Base-by-base conservation (phyloP, 176 grass and related monocot genomes). In the Oryza rufipogon region DNA sequence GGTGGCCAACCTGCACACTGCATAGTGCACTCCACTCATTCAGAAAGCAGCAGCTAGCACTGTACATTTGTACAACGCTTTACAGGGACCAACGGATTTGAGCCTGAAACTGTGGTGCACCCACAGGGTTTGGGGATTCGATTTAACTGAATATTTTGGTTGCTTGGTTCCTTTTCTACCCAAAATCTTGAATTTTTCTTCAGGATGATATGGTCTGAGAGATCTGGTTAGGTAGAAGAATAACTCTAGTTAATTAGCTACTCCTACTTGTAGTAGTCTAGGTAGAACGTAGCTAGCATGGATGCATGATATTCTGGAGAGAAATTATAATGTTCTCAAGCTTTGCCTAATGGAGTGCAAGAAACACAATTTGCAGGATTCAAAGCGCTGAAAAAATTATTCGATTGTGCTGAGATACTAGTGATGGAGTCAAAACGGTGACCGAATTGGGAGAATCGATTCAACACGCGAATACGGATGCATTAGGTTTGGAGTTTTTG, bases 1-100 rank as follows among this genome's bases (percentile, higher is more conserved):
- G 76, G 84, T 86, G 76, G 68, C 38, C 82, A 6, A 48, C 65
- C 45, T 80, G 64, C 75, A 63, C 58, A 63, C 39, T 41, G 39
- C 6, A 76, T 20, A 39, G n/a, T 22, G 48, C 44, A 3, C 64
- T 65, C 51, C 51, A 54, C 51, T 63, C n/a, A 23, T 63, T n/a
- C 19, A 63, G 58, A n/a, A 41, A 41, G 39, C 2, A 23, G 20
- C n/a, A 20, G 8, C 39, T 41, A 23, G n/a, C n/a, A 23, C 9
- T 63, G 39, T 36, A 5, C 34, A 32, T 32, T 32, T 32, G 30
- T 41, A 23, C 20, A 19, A 39, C 38, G 38, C 58, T 63, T 23
- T 23, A n/a, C n/a, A 36, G 58, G n/a, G 58, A 63, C 58, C 58
- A 23, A 23, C 58, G 58, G 58, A 63, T 63, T 63, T 63, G n/a